Evolutionary conservation across 371 early-diverging fungal genomes (phyloP).

Genomic region (Coemansia sp.): DNA sequence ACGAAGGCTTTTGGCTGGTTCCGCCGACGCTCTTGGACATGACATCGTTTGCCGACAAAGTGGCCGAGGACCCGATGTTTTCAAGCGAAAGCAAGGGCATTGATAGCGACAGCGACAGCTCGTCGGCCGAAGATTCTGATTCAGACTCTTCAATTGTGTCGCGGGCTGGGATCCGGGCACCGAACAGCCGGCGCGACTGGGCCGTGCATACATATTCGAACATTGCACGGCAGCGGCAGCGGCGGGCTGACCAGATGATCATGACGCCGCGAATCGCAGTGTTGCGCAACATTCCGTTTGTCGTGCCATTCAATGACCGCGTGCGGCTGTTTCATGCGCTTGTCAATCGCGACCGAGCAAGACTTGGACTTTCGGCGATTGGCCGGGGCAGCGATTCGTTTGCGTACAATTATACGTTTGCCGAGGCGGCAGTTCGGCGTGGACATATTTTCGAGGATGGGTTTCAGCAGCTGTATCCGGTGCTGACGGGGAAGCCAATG

Average conservation of each 20-base stretch:
- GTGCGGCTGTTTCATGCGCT: slow-evolving; percentile 82
- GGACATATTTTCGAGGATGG: slow-evolving; percentile 88
- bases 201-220: slow-evolving; percentile 50
- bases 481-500: slow-evolving; percentile 29
- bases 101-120: slow-evolving; percentile 12
- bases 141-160: slow-evolving; percentile 2
- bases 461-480: slow-evolving; percentile 54
- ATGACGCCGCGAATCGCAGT: slow-evolving; percentile 70
- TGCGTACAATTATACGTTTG: slow-evolving; percentile 11
- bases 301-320: slow-evolving; percentile 85
- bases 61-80: slow-evolving; percentile 46
- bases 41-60: slow-evolving; percentile 57
- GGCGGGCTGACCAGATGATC: slow-evolving; percentile 30
- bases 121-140: slow-evolving; percentile 23
- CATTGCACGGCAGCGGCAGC: slow-evolving; percentile 9
- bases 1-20: slow-evolving; percentile 75
- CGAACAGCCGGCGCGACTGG: slow-evolving; percentile 36
- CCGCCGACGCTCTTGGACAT: slow-evolving; percentile 61
- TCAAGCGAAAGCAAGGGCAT: slow-evolving; percentile 2
- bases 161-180: slow-evolving; percentile 11
- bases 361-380: slow-evolving; percentile 42
- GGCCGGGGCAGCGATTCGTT: slow-evolving; percentile 28
- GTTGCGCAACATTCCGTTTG: slow-evolving; percentile 83
- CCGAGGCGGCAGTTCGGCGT: slow-evolving; percentile 67
- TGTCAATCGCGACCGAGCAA: slow-evolving; percentile 67